Conservation (phyloP, 2,329 filamentous ascomycete genomes). For the Aspergillus chevalieri region DNA sequence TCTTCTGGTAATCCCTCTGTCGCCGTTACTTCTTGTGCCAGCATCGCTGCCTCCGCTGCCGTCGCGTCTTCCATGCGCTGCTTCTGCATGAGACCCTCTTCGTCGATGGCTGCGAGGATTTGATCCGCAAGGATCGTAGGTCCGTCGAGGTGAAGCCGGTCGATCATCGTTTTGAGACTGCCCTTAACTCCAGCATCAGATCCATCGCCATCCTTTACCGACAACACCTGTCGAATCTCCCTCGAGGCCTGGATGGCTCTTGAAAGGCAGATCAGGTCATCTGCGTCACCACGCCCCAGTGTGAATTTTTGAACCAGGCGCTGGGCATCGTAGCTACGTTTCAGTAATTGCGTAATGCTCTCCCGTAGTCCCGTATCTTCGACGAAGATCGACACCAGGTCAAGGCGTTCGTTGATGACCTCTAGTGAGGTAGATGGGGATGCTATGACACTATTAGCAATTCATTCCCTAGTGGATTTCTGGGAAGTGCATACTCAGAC, state of each 20-base stretch:
- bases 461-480: background rate
- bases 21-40: slow-evolving; percentile 66
- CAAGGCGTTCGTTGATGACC: slow-evolving; percentile 70
- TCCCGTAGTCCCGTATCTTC: slow-evolving; percentile 63
- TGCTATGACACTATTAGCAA: slow-evolving; percentile 34
- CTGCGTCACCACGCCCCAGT: slow-evolving; percentile 81
- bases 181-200: slow-evolving; percentile 16
- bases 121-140: slow-evolving; percentile 62
- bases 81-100: slow-evolving; percentile 77
- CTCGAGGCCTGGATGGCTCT: slow-evolving; percentile 71
- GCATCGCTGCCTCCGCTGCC: slow-evolving; percentile 61
- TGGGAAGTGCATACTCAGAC: slow-evolving; percentile 56
- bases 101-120: slow-evolving; percentile 78
- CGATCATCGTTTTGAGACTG: slow-evolving; percentile 25
- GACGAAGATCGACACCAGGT: slow-evolving; percentile 73
- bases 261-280: slow-evolving; percentile 79
- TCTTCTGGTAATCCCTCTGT: slow-evolving; percentile 59
- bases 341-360: slow-evolving; percentile 60
- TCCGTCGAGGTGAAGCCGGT: slow-evolving; percentile 48
- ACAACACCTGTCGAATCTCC: slow-evolving; percentile 48
- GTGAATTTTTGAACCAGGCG: slow-evolving; percentile 92
- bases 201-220: slow-evolving; percentile 14
- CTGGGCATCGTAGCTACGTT: slow-evolving; percentile 75
- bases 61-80: slow-evolving; percentile 71
- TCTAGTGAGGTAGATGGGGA: slow-evolving; percentile 82